Percentiles rank a stretch among this genome's conserved stretches.
phyloP scores from a whole-genome alignment of 2,329 filamentous ascomycete species.

The Stemphylium vesicarium region DNA sequence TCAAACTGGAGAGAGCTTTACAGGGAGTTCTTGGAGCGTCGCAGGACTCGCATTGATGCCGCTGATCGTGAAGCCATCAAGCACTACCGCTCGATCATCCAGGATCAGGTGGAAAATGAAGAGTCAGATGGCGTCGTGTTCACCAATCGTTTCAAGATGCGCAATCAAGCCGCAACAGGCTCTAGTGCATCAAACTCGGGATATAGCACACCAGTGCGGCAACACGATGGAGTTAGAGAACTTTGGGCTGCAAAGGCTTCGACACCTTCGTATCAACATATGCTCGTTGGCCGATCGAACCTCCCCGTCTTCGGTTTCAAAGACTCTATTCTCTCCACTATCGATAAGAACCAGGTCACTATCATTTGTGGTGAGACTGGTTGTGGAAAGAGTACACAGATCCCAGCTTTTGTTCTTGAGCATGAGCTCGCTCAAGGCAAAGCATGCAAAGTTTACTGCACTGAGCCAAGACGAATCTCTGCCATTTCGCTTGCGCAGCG shows the following conservation, averaged over 20 bases:
- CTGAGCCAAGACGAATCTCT: conserved; percentile 92
- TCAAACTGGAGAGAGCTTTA: conserved; percentile 85
- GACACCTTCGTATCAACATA: conserved; percentile 69
- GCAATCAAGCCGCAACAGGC: conserved; percentile 39
- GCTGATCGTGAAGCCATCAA: conserved; percentile 73
- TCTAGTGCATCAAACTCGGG: conserved; percentile 40
- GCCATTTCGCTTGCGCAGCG: conserved; percentile 91
- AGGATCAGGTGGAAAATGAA: conserved; percentile 66
- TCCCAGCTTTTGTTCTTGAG: conserved; percentile 93
- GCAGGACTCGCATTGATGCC: conserved; percentile 73
- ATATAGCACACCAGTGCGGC: conserved; percentile 34
- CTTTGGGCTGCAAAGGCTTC: conserved; percentile 61
- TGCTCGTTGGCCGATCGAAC: conserved; percentile 78
- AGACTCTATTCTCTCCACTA: conserved; percentile 75
- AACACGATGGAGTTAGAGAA: conserved; percentile 53
- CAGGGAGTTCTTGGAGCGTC: conserved; percentile 74
- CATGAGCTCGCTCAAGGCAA: conserved; percentile 81
- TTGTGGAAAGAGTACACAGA: conserved; percentile 95
- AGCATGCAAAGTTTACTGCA: conserved; percentile 91
- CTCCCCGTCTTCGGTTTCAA: conserved; percentile 91
- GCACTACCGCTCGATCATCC: conserved; percentile 72
- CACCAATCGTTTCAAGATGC: conserved; percentile 72
- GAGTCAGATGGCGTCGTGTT: conserved; percentile 67
- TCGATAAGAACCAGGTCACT: conserved; percentile 81
- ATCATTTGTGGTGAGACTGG: conserved; percentile 98